Evolutionary conservation across 805 yeast genomes (phyloP).

Genomic region (Candida michaelii): DNA sequence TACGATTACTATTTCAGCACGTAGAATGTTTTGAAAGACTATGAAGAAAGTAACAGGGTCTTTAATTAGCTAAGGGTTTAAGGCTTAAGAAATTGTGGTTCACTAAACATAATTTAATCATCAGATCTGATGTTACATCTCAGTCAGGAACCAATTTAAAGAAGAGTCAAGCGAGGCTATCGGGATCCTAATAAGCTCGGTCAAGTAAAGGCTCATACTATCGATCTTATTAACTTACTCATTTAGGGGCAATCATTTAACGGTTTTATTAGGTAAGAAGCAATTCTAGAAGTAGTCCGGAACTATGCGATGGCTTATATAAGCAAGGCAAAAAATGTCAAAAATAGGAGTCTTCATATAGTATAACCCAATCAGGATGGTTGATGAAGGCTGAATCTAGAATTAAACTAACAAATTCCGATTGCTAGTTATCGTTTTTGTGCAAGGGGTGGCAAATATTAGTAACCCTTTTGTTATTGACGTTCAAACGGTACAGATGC

Average conservation of each 20-base stretch:
- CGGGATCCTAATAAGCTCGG: not conserved
- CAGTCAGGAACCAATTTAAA: not conserved
- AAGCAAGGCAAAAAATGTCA: not conserved
- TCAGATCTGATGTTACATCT: not conserved
- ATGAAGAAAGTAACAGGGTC: no score
- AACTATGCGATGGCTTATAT: not conserved
- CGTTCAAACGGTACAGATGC: no score
- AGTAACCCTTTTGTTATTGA: not conserved
- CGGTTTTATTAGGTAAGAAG: slow-evolving; percentile 8
- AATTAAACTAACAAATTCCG: no score
- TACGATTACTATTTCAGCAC: no score
- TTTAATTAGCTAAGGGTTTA: not conserved
- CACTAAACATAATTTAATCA: not conserved
- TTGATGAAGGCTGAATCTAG: no score
- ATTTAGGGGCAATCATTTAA: not conserved
- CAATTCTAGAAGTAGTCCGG: slow-evolving; percentile 7
- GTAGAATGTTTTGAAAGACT: no score
- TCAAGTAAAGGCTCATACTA: not conserved
- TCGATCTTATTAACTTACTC: slow-evolving; percentile 3
- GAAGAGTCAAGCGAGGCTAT: not conserved
- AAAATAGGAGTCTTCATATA: not conserved
- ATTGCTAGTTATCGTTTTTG: no score
- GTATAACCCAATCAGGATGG: not conserved
- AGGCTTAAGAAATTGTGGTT: not conserved
- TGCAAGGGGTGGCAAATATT: not conserved